These are phyloP conservation scores for Termitomyces heimii DNA, from an alignment of 768 basidiomycete species.

Conservation along the genomic window DNA sequence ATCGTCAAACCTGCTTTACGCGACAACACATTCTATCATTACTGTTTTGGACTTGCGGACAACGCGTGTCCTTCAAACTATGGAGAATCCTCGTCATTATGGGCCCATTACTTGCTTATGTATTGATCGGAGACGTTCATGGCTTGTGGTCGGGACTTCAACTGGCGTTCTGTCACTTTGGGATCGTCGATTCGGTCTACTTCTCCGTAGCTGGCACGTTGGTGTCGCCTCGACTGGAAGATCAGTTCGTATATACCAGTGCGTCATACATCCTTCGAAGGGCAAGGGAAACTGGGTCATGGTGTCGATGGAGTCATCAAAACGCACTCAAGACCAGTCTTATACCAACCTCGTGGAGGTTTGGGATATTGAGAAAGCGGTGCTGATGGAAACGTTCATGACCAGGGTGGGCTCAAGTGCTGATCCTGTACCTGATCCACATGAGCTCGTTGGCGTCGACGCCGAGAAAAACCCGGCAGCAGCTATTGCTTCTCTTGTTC, in stretches of 20 bases:
- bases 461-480: constrained; percentile 61
- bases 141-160: constrained; percentile 87
- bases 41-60: constrained; percentile 78
- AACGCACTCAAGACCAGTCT: constrained; percentile 32
- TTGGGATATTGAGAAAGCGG: constrained; percentile 86
- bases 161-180: constrained; percentile 83
- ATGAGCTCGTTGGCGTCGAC: constrained; percentile 44
- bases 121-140: constrained; percentile 76
- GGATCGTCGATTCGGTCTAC: constrained; percentile 92
- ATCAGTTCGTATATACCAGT: constrained; percentile 62
- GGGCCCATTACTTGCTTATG: constrained; percentile 86
- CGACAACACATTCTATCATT: constrained; percentile 77
- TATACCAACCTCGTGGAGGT: constrained; percentile 68
- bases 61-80: constrained; percentile 67
- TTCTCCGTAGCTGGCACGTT: constrained; percentile 84
- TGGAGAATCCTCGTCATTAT: constrained; percentile 81
- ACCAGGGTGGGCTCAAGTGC: constrained; percentile 43
- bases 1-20: constrained; percentile 79
- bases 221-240: constrained; percentile 47
- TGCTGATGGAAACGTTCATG: constrained; percentile 75
- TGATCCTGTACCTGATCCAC: constrained; percentile 48
- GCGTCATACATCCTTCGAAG: constrained; percentile 77
- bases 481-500: constrained; percentile 79
- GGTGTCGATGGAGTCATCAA: constrained; percentile 63
- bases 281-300: constrained; percentile 90